Percentiles rank a stretch among this genome's conserved stretches.
Evolutionary conservation across 805 yeast genomes (phyloP).

Genomic region (Saccharomycopsis sp.): DNA sequence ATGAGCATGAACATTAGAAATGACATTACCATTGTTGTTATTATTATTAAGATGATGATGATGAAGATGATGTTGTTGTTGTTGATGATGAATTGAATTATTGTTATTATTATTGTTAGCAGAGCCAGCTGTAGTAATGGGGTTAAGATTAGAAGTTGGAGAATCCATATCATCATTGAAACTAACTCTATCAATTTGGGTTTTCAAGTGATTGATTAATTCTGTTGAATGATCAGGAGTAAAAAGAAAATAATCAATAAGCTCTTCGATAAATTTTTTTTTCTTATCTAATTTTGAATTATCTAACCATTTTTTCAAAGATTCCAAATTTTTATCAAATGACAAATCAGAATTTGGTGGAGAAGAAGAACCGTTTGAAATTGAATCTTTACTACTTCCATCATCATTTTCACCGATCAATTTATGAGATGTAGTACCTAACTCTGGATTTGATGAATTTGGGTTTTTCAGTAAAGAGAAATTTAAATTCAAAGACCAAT

Average conservation of each 20-base stretch:
- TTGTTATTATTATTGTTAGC: neutral
- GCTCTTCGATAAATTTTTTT: slow-evolving; percentile 16
- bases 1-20: no score
- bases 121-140: neutral
- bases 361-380: slow-evolving; percentile 1
- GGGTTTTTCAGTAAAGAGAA: slow-evolving; percentile 10
- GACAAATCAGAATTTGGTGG: slow-evolving; percentile 12
- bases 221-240: slow-evolving; percentile 16
- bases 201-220: slow-evolving; percentile 14
- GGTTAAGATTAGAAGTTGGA: slow-evolving; percentile 7
- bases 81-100: neutral
- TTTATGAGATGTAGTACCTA: neutral
- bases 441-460: slow-evolving; percentile 7
- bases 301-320: slow-evolving; percentile 12
- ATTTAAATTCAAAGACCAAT: slow-evolving; percentile 16
- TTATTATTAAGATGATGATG: no score
- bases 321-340: neutral
- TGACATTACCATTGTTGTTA: no score
- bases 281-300: slow-evolving; percentile 10
- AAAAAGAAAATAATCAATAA: slow-evolving; percentile 16
- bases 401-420: neutral
- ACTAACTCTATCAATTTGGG: slow-evolving; percentile 16
- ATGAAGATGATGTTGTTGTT: neutral
- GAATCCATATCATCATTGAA: slow-evolving; percentile 17
- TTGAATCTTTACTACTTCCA: neutral